Evolutionary conservation across 805 yeast species (phyloP).

Genomic region (Barnettozyma wickerhamii): DNA sequence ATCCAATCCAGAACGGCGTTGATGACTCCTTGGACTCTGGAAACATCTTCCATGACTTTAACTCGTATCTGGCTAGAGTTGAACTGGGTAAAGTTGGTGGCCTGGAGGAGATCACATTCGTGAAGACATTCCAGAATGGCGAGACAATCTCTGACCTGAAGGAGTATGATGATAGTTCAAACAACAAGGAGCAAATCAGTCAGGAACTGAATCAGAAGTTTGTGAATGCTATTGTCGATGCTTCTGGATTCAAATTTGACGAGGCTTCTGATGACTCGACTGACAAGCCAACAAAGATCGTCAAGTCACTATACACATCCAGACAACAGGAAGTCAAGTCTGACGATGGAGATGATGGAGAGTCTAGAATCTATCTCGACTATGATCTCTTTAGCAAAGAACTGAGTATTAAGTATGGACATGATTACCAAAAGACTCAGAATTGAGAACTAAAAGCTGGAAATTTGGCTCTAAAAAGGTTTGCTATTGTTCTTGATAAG

Average conservation of each 20-base stretch:
- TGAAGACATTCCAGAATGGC: conserved; percentile 14
- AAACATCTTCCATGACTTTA: conserved; percentile 22
- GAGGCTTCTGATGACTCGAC: conserved; percentile 20
- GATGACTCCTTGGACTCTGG: conserved; percentile 21
- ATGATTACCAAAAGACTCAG: conserved; percentile 19
- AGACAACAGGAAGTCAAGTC: conserved; percentile 26
- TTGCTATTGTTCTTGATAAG: no score
- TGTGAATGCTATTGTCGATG: conserved; percentile 16
- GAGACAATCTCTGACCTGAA: conserved; percentile 15
- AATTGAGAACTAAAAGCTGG: no score
- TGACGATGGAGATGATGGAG: conserved; percentile 22
- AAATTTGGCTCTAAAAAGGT: no score
- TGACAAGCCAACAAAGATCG: conserved; percentile 20
- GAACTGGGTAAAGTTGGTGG: conserved; percentile 14
- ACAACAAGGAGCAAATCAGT: conserved; percentile 16
- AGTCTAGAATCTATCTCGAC: conserved; percentile 22
- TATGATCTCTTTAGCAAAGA: conserved; percentile 21
- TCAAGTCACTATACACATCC: conserved; percentile 23
- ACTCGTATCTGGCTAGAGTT: conserved; percentile 16
- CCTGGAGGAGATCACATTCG: conserved; percentile 19
- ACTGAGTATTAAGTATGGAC: conserved; percentile 22
- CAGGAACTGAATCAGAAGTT: conserved; percentile 14
- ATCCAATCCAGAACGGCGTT: conserved; percentile 25
- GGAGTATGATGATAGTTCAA: conserved; percentile 9
- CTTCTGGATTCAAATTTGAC: conserved; percentile 23